Evolutionary conservation across 768 basidiomycete species (phyloP).

Genomic region (Amanita inopinata): DNA sequence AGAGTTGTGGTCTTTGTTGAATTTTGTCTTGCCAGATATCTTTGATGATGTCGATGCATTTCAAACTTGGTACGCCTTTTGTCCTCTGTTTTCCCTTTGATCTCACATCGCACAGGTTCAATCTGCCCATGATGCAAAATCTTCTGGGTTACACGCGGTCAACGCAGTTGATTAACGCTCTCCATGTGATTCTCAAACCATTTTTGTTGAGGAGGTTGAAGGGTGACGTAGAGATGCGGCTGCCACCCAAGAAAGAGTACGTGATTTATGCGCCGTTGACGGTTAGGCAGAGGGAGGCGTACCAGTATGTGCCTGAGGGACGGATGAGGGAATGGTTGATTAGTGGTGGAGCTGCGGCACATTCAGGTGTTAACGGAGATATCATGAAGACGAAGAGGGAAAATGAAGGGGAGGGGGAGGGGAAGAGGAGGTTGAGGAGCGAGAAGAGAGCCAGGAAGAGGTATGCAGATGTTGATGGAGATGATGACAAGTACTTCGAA

Average conservation of each 20-base stretch:
- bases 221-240: conserved; percentile 65
- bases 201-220: conserved; percentile 91
- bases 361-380: background rate
- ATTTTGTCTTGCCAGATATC: conserved; percentile 91
- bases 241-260: conserved; percentile 94
- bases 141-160: conserved; percentile 50
- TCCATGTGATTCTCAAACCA: conserved; percentile 90
- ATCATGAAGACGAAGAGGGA: conserved; percentile 13
- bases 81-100: background rate
- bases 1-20: conserved; percentile 91
- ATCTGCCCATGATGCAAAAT: conserved; percentile 54
- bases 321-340: conserved; percentile 57
- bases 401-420: conserved; percentile 14
- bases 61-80: conserved; percentile 66
- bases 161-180: conserved; percentile 58
- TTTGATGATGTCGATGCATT: conserved; percentile 86
- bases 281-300: conserved; percentile 72
- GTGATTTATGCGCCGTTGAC: conserved; percentile 88
- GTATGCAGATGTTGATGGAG: conserved; percentile 43
- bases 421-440: conserved; percentile 22
- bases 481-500: conserved; percentile 60
- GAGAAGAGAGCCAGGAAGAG: conserved; percentile 28
- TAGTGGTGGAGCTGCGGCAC: conserved; percentile 23
- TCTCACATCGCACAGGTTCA: conserved; percentile 39
- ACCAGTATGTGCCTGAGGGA: conserved; percentile 69